phyloP scores from a whole-genome alignment of 306 rosid species.

The Sphenostylis stenocarpa region DNA sequence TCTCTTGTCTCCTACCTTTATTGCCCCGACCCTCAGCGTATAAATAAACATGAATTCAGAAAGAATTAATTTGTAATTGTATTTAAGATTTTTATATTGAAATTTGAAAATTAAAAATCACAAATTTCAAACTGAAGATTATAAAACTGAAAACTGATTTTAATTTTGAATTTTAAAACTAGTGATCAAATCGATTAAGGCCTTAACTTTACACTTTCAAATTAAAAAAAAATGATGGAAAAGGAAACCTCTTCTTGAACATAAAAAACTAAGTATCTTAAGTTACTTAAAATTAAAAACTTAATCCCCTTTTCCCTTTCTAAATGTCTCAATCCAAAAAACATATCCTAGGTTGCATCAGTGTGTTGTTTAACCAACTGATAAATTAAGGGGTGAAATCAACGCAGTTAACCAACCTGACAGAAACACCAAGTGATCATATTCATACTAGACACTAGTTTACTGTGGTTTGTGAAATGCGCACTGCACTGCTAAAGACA shows the following conservation, averaged over 20 bases:
- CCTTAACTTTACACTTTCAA: background rate
- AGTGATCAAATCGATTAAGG: too few species aligned
- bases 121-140: too few species aligned
- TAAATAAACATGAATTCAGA: background rate
- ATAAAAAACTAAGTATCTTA: too few species aligned
- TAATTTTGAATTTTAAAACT: too few species aligned
- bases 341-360: background rate
- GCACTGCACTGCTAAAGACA: background rate
- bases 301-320: background rate
- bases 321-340: background rate
- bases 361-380: background rate
- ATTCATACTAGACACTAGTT: background rate
- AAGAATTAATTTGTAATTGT: background rate
- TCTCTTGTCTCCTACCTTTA: background rate
- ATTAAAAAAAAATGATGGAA: background rate
- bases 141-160: too few species aligned
- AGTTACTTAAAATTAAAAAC: too few species aligned
- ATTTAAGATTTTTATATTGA: background rate
- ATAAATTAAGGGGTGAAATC: background rate
- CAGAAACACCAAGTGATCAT: background rate
- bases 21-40: background rate
- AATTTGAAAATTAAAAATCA: too few species aligned
- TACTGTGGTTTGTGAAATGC: background rate
- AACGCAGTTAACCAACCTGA: background rate
- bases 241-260: background rate